Percentiles rank a stretch among this genome's conserved stretches.
These are phyloP conservation scores for Yarrowia yakushimensis DNA, from an alignment of 805 yeast genomes.

Conservation along the genomic window DNA sequence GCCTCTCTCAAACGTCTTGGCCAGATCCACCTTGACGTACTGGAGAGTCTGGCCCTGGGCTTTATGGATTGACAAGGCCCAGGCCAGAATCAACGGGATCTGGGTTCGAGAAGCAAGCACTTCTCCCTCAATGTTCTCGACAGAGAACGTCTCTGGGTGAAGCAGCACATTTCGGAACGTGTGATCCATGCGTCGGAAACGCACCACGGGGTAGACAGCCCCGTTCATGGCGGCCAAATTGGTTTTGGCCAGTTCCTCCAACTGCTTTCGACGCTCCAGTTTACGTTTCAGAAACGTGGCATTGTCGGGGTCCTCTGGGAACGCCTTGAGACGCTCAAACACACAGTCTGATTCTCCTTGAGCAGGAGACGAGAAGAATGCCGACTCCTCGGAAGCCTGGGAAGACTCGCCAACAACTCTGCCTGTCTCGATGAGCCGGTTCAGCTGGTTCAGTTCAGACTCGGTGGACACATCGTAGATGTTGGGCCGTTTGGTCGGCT, in stretches of 20 bases:
- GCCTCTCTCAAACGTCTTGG: constrained; percentile 78
- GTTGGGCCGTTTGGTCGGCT: neutral
- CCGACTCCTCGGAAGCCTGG: neutral
- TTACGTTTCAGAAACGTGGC: neutral
- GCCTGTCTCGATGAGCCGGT: neutral
- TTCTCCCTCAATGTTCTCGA: constrained; percentile 68
- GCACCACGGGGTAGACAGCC: constrained; percentile 61
- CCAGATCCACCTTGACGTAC: constrained; percentile 71
- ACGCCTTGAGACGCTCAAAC: constrained; percentile 1
- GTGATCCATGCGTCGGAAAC: constrained; percentile 69
- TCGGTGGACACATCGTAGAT: neutral
- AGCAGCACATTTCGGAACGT: constrained; percentile 71
- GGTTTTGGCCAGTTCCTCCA: neutral
- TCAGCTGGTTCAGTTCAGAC: neutral
- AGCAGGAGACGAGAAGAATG: neutral
- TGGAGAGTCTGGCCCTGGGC: constrained; percentile 91
- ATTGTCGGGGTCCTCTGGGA: constrained; percentile 28
- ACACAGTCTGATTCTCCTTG: neutral
- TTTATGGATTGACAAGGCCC: constrained; percentile 95
- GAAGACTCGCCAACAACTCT: neutral
- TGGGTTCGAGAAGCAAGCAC: constrained; percentile 72
- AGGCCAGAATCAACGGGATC: constrained; percentile 85
- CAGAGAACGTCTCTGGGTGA: constrained; percentile 75
- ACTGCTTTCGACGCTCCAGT: neutral
- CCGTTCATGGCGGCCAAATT: constrained; percentile 9